Percentiles rank a stretch among this genome's conserved stretches.
Conservation (phyloP, 306 rosid genomes). For the Cicer judaicum region DNA sequence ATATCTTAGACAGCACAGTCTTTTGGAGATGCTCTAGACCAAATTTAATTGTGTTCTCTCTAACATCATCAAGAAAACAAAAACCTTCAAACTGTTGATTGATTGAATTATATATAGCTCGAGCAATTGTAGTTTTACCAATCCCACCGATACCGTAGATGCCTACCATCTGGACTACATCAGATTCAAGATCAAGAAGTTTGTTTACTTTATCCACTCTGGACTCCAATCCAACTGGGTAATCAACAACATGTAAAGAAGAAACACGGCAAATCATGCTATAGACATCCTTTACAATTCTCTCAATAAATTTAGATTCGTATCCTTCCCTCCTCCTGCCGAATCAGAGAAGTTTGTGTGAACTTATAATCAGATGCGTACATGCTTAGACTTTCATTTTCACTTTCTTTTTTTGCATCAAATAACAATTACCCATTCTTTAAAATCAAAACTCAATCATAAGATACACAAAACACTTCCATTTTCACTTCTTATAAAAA, state of each 20-base stretch:
- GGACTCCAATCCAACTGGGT: constrained; percentile 8
- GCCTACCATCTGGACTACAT: neutral
- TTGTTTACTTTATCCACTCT: neutral
- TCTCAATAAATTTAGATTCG: neutral
- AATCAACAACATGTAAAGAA: neutral
- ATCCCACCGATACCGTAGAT: neutral
- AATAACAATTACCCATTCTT: too few species aligned
- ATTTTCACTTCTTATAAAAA: too few species aligned
- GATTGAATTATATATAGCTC: neutral
- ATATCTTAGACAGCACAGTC: neutral
- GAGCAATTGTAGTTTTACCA: constrained; percentile 9
- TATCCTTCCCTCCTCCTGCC: neutral
- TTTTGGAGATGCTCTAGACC: neutral
- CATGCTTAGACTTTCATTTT: too few species aligned
- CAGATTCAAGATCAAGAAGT: neutral
- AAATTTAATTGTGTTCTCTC: neutral
- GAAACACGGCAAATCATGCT: neutral
- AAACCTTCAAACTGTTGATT: neutral
- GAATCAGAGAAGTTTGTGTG: neutral
- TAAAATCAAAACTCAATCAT: too few species aligned
- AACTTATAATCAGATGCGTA: neutral
- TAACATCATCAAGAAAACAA: neutral
- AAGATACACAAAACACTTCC: too few species aligned
- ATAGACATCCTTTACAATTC: neutral
- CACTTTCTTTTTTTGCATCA: too few species aligned